Base-by-base conservation (phyloP, 2,329 filamentous ascomycete genomes). In the Beauveria pseudobassiana region DNA sequence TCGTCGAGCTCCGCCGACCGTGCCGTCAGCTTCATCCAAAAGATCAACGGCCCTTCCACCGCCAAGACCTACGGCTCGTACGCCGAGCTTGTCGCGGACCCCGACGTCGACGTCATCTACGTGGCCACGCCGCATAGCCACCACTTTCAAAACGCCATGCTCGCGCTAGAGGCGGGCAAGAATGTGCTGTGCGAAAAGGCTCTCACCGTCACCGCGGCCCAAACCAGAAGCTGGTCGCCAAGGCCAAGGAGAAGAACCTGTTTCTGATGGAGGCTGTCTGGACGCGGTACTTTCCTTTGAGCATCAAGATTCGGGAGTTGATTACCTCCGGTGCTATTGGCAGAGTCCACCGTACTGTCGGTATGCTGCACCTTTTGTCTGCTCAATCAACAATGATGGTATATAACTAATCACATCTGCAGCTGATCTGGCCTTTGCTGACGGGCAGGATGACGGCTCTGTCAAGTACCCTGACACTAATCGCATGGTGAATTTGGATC, bases 151-250 rank as follows among this genome's bases (percentile, higher is more conserved):
- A 93, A 96, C 76, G 84, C 86, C 65, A 90, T 92, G 84, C 82
- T 96, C n/a, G 89, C 87, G 49, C 80, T 96, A 45, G 83, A 90
- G 66, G 89, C 89, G 8, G 89, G 90, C 69, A 96, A 96, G 80
- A 83, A 93, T 69, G 91, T 96, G 34, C 83, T 96, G 40, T 96
- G 91, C 74, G 92, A 96, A 75, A 96, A 96, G 80, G 85, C 92
- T 0, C 87, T 96, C 69, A 96, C 91, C 1, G 89, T 93, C 65
- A 96, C 88, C 65, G 91, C 89, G 3, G 80, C 85, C 10, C 92
- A 96, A 76, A 80, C 89, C 26, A 85, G 74, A 86, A 86, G 72
- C 80, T 96, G 28, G 83, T 87, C 56, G 84, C 87, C 64, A 87
- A 84, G 63, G 92, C 92, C 7, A 83, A 79, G 72, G 81, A 84